Percentiles rank a stretch among this genome's conserved stretches.
phyloP scores from a whole-genome alignment of 176 grass and related monocot genomes.

The Oryza meridionalis region DNA sequence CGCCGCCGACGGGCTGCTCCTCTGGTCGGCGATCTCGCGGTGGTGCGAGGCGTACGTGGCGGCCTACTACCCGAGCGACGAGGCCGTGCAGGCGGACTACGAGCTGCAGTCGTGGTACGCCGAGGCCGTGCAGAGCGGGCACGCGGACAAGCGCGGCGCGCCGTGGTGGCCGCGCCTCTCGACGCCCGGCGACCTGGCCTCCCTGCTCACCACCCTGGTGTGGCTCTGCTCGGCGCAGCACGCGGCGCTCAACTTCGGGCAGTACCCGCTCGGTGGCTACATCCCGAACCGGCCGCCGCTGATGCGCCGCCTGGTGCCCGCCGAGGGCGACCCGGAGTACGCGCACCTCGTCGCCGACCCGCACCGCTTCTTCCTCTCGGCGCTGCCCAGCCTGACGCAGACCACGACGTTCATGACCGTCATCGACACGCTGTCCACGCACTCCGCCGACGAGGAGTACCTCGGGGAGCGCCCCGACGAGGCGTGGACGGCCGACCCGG shows the following conservation, averaged over 20 bases:
- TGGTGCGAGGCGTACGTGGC: conserved; percentile 70
- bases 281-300: conserved; percentile 91
- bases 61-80: conserved; percentile 62
- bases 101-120: conserved; percentile 92
- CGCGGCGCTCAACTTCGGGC: conserved; percentile 95
- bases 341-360: conserved; percentile 65
- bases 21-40: conserved; percentile 75
- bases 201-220: conserved; percentile 76
- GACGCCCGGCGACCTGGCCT: conserved; percentile 53
- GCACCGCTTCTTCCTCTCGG: conserved; percentile 80
- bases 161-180: conserved; percentile 89
- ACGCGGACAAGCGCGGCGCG: conserved; percentile 72
- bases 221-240: conserved; percentile 97
- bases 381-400: conserved; percentile 88
- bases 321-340: conserved; percentile 81
- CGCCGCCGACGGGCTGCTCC: conserved; percentile 79
- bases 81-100: conserved; percentile 55
- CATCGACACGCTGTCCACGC: conserved; percentile 96
- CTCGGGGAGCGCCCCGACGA: conserved; percentile 75
- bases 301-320: conserved; percentile 87
- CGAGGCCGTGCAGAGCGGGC: conserved; percentile 75
- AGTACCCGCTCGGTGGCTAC: conserved; percentile 95
- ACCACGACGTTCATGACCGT: conserved; percentile 96
- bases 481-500: conserved; percentile 75
- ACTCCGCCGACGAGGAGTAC: conserved; percentile 94